These are phyloP conservation scores for Bauhinia variegata DNA, from an alignment of 306 rosid genomes.

Conservation along the genomic window DNA sequence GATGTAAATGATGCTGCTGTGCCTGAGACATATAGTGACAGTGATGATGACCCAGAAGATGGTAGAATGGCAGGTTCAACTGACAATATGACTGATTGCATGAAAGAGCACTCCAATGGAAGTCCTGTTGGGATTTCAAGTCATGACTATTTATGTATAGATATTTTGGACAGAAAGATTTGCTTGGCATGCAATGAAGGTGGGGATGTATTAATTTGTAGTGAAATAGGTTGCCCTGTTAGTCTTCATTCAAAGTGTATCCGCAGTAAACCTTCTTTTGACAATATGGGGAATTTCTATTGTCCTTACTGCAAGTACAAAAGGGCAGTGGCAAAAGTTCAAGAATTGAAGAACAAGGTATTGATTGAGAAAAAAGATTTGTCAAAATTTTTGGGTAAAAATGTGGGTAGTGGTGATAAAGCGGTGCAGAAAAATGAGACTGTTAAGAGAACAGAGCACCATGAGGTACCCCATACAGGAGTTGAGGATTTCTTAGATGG, in stretches of 20 bases:
- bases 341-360: conserved; percentile 44
- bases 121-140: not conserved
- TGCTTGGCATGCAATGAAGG: conserved; percentile 57
- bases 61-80: not conserved
- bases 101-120: not conserved
- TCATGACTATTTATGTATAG: conserved; percentile 23
- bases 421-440: conserved; percentile 1
- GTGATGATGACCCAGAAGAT: conserved; percentile 8
- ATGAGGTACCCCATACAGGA: not conserved
- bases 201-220: conserved; percentile 52
- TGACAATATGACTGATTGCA: conserved; percentile 6
- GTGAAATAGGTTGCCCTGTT: conserved; percentile 59
- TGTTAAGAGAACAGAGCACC: conserved; percentile 18
- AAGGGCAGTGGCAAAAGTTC: conserved; percentile 33
- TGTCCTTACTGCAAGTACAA: conserved; percentile 73
- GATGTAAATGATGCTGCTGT: conserved; percentile 8
- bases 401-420: conserved; percentile 15
- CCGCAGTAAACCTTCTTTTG: conserved; percentile 56
- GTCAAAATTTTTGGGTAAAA: conserved; percentile 43
- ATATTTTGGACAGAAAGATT: conserved; percentile 26
- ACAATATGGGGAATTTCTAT: conserved; percentile 55
- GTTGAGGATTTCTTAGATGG: conserved; percentile 8
- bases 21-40: conserved; percentile 9
- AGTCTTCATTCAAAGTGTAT: conserved; percentile 59
- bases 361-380: conserved; percentile 49